These are phyloP conservation scores for Venturiaceae sp. DNA, from an alignment of 2,329 filamentous ascomycete genomes.

Conservation along the genomic window DNA sequence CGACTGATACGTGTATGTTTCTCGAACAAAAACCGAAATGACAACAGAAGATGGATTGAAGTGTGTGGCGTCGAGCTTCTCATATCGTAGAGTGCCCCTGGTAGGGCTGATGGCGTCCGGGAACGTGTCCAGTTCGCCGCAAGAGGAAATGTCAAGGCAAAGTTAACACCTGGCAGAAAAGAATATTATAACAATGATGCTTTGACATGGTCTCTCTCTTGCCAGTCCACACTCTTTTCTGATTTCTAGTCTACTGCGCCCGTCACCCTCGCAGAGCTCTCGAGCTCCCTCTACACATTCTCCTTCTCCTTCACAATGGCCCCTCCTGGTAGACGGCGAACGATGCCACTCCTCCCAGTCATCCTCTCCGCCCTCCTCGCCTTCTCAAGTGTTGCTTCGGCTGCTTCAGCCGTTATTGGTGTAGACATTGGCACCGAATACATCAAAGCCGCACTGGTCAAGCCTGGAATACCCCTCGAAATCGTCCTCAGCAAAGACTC, in stretches of 20 bases:
- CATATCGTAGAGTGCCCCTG: too few species aligned
- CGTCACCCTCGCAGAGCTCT: not conserved
- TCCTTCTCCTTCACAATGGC: conserved; percentile 27
- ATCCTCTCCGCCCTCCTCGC: conserved; percentile 44
- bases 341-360: conserved; percentile 29
- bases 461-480: conserved; percentile 92
- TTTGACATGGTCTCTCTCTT: too few species aligned
- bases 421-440: conserved; percentile 94
- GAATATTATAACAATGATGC: too few species aligned
- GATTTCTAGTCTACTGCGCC: not conserved
- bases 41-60: too few species aligned
- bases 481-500: conserved; percentile 98
- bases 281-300: conserved; percentile 3
- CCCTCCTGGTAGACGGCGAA: conserved; percentile 34
- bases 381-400: conserved; percentile 47
- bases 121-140: too few species aligned
- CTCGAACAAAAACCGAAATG: too few species aligned
- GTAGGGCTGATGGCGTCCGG: too few species aligned
- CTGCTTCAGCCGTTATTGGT: conserved; percentile 71
- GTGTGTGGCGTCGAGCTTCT: too few species aligned
- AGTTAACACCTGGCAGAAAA: too few species aligned
- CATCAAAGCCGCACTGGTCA: conserved; percentile 91
- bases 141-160: too few species aligned
- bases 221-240: not conserved
- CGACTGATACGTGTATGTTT: too few species aligned